Base-by-base conservation (phyloP, 176 grass and related monocot genomes). In the Typha latifolia region DNA sequence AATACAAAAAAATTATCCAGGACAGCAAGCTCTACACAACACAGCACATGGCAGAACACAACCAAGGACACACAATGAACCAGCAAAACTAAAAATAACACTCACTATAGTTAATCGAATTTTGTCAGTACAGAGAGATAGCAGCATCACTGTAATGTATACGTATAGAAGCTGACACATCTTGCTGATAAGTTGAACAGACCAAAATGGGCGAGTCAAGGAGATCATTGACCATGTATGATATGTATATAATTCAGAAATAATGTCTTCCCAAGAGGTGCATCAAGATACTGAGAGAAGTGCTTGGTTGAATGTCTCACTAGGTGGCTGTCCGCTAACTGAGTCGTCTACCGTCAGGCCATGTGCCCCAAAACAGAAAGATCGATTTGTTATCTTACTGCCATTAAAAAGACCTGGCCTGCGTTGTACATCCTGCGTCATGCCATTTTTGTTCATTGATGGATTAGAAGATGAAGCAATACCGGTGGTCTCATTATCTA, bases 321-420 rank as follows among this genome's bases (percentile, higher is more conserved):
- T 94, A 14, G 77, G 74, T 51, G 43, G 83, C 75, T 84, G 83
- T 75, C 82, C 88, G 8, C 80, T 84, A 49, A 37, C 72, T 7
- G 85, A 74, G 23, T 87, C 80, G 20, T 91, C 85, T 56, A 83
- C 77, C 5, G 80, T 68, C 32, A 85, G 82, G 1, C 86, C 89
- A 69, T 90, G 95, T 5, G 89, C 81, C 6, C 95, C 89, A 51
- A 99, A 93, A 77, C 89, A 90, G 61, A 99, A 87, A 59, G 16
- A 59, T 21, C 20, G 16, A 62, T 94, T 90, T 62, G 93, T 90
- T 21, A 90, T 71, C 53, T 59, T 59, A 59, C 86, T 82, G 70
- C 68, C 69, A 64, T 82, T 86, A 15, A 80, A 78, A 31, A 52
- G 72, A 14, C 84, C 79, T 50, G 51, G 69, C 72, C 59, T 82